These are phyloP conservation scores for Backusella mclennaniae DNA, from an alignment of 192 early-diverging fungal species.

Conservation along the genomic window DNA sequence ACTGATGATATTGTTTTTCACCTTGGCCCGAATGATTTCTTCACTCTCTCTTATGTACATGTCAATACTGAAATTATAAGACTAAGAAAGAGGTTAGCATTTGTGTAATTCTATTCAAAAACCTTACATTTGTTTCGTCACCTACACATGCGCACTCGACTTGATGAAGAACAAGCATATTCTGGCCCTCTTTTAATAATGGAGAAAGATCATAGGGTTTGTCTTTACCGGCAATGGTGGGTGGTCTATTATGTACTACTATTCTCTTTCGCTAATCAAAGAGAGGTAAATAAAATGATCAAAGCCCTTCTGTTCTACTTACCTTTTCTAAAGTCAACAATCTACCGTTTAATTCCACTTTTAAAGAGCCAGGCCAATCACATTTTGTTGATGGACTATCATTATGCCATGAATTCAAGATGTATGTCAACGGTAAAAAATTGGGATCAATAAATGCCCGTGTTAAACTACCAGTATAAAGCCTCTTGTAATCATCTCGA, in stretches of 20 bases:
- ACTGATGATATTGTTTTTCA: neutral
- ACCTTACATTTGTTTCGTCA: neutral
- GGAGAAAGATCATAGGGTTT: slow-evolving; percentile 1
- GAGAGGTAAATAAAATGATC: neutral
- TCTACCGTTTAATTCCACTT: neutral
- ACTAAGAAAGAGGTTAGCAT: neutral
- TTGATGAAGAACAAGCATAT: neutral
- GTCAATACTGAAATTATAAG: slow-evolving; percentile 6
- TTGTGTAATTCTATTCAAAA: neutral
- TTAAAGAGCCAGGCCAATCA: slow-evolving; percentile 6
- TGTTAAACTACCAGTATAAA: neutral
- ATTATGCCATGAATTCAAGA: neutral
- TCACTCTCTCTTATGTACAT: neutral
- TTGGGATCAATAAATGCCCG: neutral
- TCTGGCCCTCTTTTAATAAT: neutral
- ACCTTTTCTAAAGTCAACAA: neutral
- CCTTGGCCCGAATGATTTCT: neutral
- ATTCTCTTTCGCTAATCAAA: neutral
- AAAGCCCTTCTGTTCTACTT: neutral
- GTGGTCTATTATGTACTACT: neutral
- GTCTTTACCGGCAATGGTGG: slow-evolving; percentile 10
- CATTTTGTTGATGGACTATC: neutral
- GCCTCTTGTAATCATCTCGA: neutral
- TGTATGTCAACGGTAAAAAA: neutral
- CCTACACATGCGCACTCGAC: slow-evolving; percentile 12